A percentile compares a stretch with the other conserved stretches of the same genome.
These are phyloP conservation scores for Recurvomyces mirabilis DNA, from an alignment of 495 filamentous ascomycete species.

Conservation along the genomic window DNA sequence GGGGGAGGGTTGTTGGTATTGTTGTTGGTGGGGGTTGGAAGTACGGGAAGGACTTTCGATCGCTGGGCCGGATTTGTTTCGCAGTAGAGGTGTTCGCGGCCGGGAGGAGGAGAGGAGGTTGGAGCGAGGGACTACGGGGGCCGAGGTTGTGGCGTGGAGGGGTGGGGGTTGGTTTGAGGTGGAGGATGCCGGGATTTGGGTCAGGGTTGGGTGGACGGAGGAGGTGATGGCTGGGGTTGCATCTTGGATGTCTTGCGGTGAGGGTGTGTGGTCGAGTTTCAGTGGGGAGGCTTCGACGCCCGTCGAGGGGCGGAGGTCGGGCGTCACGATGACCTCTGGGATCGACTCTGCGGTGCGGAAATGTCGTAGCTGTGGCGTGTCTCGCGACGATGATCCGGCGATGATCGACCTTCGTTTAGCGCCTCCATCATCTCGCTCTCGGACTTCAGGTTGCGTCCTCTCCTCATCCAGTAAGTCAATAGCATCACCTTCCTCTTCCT, in stretches of 20 bases:
- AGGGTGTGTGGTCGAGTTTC: no score
- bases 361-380: background rate
- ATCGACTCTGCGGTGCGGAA: constrained; percentile 5
- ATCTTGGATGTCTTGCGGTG: constrained; percentile 11
- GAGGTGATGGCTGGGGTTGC: constrained; percentile 4
- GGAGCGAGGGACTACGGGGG: constrained; percentile 6
- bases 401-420: constrained; percentile 5
- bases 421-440: constrained; percentile 10
- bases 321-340: constrained; percentile 9
- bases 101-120: background rate
- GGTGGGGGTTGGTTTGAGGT: constrained; percentile 7
- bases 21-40: constrained; percentile 14
- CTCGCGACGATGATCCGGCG: constrained; percentile 6
- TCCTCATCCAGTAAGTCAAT: constrained; percentile 31
- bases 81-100: constrained; percentile 10
- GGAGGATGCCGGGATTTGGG: no score
- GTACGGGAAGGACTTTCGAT: constrained; percentile 4
- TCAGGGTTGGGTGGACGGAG: no score
- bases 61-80: background rate
- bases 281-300: no score
- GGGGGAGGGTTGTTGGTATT: no score
- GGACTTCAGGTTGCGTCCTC: constrained; percentile 20
- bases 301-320: background rate
- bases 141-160: constrained; percentile 19
- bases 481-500: constrained; percentile 33